Evolutionary conservation across 331 rosid species (phyloP).

Genomic region (Quercus phellos): DNA sequence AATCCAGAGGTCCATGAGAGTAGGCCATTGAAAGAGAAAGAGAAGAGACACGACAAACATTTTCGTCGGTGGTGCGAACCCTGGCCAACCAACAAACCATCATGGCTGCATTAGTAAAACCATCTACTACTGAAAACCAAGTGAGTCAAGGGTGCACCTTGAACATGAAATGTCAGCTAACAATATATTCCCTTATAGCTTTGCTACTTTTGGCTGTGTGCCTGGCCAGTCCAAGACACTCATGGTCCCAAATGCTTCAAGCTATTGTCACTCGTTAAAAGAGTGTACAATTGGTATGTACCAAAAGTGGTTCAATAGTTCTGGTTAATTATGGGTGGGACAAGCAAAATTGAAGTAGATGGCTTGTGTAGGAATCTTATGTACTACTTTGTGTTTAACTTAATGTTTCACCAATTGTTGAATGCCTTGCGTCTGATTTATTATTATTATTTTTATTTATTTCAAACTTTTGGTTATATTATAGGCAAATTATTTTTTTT

Average conservation of each 20-base stretch:
- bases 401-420: too few species aligned
- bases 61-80: slow-evolving; percentile 52
- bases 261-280: too few species aligned
- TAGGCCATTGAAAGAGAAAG: slow-evolving; percentile 4
- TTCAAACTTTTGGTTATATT: too few species aligned
- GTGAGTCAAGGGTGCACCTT: not conserved
- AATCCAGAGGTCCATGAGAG: not conserved
- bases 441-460: too few species aligned
- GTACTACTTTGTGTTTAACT: too few species aligned
- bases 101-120: slow-evolving; percentile 15
- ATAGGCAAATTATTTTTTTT: too few species aligned
- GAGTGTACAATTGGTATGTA: not conserved
- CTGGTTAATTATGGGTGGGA: too few species aligned
- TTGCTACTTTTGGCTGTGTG: slow-evolving; percentile 36
- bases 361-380: not conserved
- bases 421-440: too few species aligned
- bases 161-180: not conserved
- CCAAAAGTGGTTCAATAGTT: not conserved
- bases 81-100: slow-evolving; percentile 51
- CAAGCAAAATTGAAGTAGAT: not conserved
- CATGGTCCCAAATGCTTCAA: slow-evolving; percentile 16
- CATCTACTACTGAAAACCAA: slow-evolving; percentile 3
- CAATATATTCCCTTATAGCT: not conserved
- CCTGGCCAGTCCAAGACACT: slow-evolving; percentile 35
- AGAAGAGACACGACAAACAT: slow-evolving; percentile 18